Evolutionary conservation across 2,329 filamentous ascomycete genomes (phyloP), one percentile per base, ranked within the genome.

Genomic region (Xylariaceae sp.): DNA sequence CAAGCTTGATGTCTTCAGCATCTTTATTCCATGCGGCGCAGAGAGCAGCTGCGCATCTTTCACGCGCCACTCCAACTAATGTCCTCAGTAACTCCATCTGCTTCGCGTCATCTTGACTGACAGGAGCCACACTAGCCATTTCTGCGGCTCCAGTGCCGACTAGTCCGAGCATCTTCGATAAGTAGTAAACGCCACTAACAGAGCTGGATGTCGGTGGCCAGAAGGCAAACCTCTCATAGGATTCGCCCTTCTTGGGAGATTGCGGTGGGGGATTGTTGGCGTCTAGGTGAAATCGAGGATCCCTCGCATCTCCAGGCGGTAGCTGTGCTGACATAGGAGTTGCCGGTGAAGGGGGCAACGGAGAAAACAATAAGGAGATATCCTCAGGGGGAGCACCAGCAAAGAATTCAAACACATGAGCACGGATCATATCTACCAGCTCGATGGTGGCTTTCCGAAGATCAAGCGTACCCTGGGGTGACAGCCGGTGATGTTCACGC

Each of bases 131-230:
- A 34, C 86, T 84, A 1, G 90, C 89, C 81, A 97, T 88, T 70
- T 97, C 92, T 34, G 88, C 89, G 1, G 91, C 90, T 2, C 89
- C 92, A 1, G 88, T 88, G n/a, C 93, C 92, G 3, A 99, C 85
- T 2, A 97, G 78, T 0, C 86, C 80, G 18, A 97, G 78, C 71
- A 94, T 88, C 71, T 89, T 91, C 54, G 89, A 86, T 4, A 99
- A 81, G 70, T 96, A 97, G 72, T 96, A 85, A 1, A 93, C 90
- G n/a, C 90, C 93, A 60, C 92, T 95, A 23, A 97, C 78, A 0
- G 92, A 92, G 70, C 97, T 97, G 1, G 92, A 89, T 76, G 89
- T 88, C 0, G 93, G 94, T 3, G 93, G 92, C 92, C 93, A 97
- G 74, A 97, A 99, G 0, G 92, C 93, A 73, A 94, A 85, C 76